Conservation (phyloP, 1,284 basidiomycete species). For the Naganishia sp. region DNA sequence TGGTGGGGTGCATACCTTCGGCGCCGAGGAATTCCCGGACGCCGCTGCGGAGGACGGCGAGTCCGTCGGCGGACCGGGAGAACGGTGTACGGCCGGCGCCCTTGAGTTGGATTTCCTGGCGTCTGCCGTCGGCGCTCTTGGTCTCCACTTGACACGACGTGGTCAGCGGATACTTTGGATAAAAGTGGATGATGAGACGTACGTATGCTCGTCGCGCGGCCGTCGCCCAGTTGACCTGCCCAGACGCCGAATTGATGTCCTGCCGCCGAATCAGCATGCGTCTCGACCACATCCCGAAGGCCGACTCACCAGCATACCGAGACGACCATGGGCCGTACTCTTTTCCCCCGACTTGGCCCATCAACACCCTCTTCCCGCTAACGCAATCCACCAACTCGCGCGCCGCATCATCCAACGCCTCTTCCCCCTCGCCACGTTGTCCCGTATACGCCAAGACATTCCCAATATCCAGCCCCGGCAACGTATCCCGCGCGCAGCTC, state of each 20-base stretch:
- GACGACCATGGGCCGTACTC: conserved; percentile 84
- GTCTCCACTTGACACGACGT: conserved; percentile 64
- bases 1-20: too few relatives aligned
- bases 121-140: conserved; percentile 62
- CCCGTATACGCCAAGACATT: conserved; percentile 67
- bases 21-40: conserved; percentile 87
- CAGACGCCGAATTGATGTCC: conserved; percentile 91
- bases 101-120: conserved; percentile 88
- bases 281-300: background rate
- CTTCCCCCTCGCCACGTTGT: conserved; percentile 54
- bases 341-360: conserved; percentile 52
- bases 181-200: conserved; percentile 43
- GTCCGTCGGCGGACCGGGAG: conserved; percentile 84
- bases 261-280: conserved; percentile 39
- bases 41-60: conserved; percentile 87
- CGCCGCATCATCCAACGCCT: conserved; percentile 56
- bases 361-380: conserved; percentile 73
- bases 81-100: conserved; percentile 93
- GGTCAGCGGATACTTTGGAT: conserved; percentile 3
- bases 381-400: conserved; percentile 76
- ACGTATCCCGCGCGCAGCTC: conserved; percentile 67
- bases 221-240: conserved; percentile 97
- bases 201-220: conserved; percentile 85
- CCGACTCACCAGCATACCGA: conserved; percentile 60
- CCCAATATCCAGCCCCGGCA: conserved; percentile 85